phyloP scores from a whole-genome alignment of 345 rosid genomes.

The Citrus mangshanensis region DNA sequence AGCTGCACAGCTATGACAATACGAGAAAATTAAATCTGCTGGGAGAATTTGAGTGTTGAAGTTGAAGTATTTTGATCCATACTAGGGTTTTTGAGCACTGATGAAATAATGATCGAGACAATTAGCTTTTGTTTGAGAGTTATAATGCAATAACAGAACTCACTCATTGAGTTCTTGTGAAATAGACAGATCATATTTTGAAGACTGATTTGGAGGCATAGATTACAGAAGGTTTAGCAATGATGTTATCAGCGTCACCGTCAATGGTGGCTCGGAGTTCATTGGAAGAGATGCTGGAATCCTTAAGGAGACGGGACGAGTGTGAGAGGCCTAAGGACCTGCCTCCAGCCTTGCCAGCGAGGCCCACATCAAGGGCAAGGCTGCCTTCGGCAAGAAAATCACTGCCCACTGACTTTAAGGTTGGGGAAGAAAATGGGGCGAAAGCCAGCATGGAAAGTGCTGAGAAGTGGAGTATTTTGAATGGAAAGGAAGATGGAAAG shows the following conservation, averaged over 20 bases:
- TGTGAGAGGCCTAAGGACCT: constrained; percentile 65
- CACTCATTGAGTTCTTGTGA: neutral
- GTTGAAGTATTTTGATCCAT: neutral
- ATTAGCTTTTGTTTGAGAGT: neutral
- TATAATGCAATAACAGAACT: neutral
- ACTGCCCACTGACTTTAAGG: constrained; percentile 54
- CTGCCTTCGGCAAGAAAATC: constrained; percentile 78
- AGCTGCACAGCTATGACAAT: neutral
- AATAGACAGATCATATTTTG: neutral
- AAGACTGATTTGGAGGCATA: neutral
- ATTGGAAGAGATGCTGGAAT: constrained; percentile 94
- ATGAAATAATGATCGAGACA: neutral
- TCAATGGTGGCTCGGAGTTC: constrained; percentile 65
- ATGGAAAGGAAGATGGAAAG: constrained; percentile 54
- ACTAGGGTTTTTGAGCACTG: neutral
- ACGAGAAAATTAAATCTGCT: neutral
- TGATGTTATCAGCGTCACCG: constrained; percentile 87
- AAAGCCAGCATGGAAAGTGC: constrained; percentile 16
- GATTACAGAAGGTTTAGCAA: constrained; percentile 6
- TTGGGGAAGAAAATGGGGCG: constrained; percentile 28
- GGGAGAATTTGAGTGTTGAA: neutral
- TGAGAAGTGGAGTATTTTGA: constrained; percentile 17
- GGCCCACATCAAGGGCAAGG: constrained; percentile 81
- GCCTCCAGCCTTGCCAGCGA: constrained; percentile 90
- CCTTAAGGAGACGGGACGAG: constrained; percentile 68